Base-by-base conservation (phyloP, 306 rosid genomes). In the Glycine tomentella region DNA sequence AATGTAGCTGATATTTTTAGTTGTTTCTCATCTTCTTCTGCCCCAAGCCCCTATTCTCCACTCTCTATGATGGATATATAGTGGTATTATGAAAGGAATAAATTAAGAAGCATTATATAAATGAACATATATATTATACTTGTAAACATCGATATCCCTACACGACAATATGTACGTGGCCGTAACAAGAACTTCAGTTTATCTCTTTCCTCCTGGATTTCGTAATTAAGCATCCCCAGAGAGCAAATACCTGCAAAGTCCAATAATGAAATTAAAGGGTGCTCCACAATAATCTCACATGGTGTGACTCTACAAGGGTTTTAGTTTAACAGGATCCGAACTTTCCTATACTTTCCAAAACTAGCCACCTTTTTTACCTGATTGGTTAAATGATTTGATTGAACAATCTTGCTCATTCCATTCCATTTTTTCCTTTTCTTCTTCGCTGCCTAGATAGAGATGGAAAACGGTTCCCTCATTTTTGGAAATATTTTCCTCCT, bases 331-430 rank as follows among this genome's bases (percentile, higher is more conserved):
- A 80, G 63, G 71, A 80, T 81, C 74, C 65, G 33, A 78, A 81
- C 80, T 85, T 83, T 83, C 83, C 81, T 56, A 4, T 40, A 42
- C 84, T 69, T 72, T 52, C 80, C 56, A 81, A 88, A 87, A 84
- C 55, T 51, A 73, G 16, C 46, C 14, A 52, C 57, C 83, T 75
- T 78, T 84, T 86, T 71, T 72, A 14, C 87, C 46, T 66, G 10
- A 81, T 80, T 80, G 88, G 84, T 72, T 68, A 74, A 73, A 50
- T 76, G 87, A 86, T 75, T 83, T 78, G 86, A 89, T 74, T 56
- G 81, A 82, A 85, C 88, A 75, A 61, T 73, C 77, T 74, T 69
- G 14, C 56, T 74, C 81, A 82, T 84, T 86, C 90, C 75, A 71
- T 79, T 72, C 79, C 74, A 48, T 68, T 52, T 81, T 76, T 38